phyloP scores from a whole-genome alignment of 495 filamentous ascomycete species.

The Penicillium soppii region DNA sequence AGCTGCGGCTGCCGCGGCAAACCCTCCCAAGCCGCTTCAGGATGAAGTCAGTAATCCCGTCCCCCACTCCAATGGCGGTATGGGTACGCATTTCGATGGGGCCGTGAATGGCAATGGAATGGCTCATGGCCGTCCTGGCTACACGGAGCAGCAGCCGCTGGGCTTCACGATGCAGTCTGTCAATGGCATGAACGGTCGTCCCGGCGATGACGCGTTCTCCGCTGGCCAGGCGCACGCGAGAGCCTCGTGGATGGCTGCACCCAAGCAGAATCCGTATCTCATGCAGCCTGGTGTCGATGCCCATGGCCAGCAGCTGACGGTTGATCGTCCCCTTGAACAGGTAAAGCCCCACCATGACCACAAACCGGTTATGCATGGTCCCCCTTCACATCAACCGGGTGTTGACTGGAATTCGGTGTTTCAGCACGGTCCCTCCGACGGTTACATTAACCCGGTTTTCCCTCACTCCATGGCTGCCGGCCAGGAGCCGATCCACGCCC shows the following conservation, averaged over 20 bases:
- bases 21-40: constrained; percentile 52
- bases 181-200: constrained; percentile 48
- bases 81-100: constrained; percentile 46
- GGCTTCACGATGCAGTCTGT: constrained; percentile 47
- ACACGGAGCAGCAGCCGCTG: constrained; percentile 46
- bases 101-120: constrained; percentile 47
- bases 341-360: constrained; percentile 47
- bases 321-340: constrained; percentile 51
- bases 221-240: constrained; percentile 38
- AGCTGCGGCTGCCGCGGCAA: constrained; percentile 50
- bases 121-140: constrained; percentile 38
- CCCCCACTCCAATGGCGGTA: constrained; percentile 43
- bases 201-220: constrained; percentile 38
- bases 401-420: constrained; percentile 74
- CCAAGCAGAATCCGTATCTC: constrained; percentile 50
- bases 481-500: constrained; percentile 46
- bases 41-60: constrained; percentile 50
- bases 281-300: constrained; percentile 43
- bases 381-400: constrained; percentile 39
- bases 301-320: constrained; percentile 46
- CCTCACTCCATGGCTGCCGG: constrained; percentile 51
- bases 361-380: constrained; percentile 46
- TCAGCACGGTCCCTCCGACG: constrained; percentile 63
- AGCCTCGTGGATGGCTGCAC: constrained; percentile 47
- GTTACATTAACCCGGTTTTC: constrained; percentile 60